Evolutionary conservation across 140 eudicot species (phyloP).

Genomic region (Stevia rebaudiana): DNA sequence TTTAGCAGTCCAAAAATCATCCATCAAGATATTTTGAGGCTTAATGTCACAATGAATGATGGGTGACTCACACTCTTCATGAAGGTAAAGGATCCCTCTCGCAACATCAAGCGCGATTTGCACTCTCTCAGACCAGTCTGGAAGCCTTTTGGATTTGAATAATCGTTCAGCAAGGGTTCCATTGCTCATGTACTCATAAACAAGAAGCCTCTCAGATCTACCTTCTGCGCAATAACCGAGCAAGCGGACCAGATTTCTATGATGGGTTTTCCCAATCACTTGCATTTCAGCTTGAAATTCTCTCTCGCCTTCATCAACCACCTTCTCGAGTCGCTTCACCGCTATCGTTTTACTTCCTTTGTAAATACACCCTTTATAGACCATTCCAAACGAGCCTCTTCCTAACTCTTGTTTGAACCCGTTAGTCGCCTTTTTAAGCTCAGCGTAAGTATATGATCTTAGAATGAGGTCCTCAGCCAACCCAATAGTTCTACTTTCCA

Average conservation of each 20-base stretch:
- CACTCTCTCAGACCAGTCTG: constrained; percentile 32
- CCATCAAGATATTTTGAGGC: constrained; percentile 37
- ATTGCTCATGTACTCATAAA: constrained; percentile 47
- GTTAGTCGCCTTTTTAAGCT: constrained; percentile 28
- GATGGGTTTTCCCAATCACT: constrained; percentile 46
- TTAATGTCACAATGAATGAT: constrained; percentile 58
- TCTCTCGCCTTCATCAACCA: constrained; percentile 35
- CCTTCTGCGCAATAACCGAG: constrained; percentile 46
- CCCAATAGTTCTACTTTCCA: constrained; percentile 21
- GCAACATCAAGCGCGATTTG: constrained; percentile 40
- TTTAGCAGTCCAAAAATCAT: constrained; percentile 33
- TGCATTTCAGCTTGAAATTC: constrained; percentile 34
- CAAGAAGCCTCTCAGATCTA: constrained; percentile 34
- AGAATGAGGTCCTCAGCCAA: constrained; percentile 30
- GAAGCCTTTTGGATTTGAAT: constrained; percentile 24
- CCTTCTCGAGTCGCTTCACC: constrained; percentile 40
- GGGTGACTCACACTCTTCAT: constrained; percentile 42
- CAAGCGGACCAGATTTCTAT: constrained; percentile 36
- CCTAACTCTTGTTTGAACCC: constrained; percentile 43
- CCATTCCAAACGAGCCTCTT: constrained; percentile 39
- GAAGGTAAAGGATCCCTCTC: constrained; percentile 42
- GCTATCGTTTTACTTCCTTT: constrained; percentile 21
- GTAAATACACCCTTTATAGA: constrained; percentile 29
- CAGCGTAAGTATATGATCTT: constrained; percentile 22
- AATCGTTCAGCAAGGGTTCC: constrained; percentile 40